phyloP scores from a whole-genome alignment of 768 basidiomycete genomes.

The Fibroporia radiculosa region DNA sequence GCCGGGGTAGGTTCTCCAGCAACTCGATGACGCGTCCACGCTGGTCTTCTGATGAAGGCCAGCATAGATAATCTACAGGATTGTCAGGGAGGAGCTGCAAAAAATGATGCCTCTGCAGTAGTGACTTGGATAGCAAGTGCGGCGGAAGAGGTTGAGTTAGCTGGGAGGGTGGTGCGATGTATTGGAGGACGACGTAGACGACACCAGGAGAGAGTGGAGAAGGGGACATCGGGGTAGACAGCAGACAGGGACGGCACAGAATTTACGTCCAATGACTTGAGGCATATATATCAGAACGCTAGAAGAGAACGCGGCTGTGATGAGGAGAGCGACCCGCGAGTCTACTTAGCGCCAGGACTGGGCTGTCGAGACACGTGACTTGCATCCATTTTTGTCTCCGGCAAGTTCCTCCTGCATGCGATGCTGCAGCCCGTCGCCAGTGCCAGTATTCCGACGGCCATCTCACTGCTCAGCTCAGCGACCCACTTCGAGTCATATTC shows the following conservation, averaged over 20 bases:
- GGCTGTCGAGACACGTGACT: neutral
- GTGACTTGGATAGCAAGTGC: constrained; percentile 50
- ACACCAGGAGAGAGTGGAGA: constrained; percentile 29
- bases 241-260: neutral
- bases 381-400: neutral
- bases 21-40: constrained; percentile 31
- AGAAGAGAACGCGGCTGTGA: neutral
- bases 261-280: neutral
- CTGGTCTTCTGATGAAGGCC: constrained; percentile 42
- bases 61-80: constrained; percentile 52
- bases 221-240: constrained; percentile 24
- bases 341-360: neutral
- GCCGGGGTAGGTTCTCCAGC: constrained; percentile 31
- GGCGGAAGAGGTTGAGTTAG: constrained; percentile 45
- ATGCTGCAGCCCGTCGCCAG: no score
- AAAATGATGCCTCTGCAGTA: constrained; percentile 59
- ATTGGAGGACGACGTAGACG: constrained; percentile 44
- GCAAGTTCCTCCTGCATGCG: no score
- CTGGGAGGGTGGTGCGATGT: constrained; percentile 46
- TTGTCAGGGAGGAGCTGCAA: constrained; percentile 45
- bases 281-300: neutral
- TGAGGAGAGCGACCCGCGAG: neutral
- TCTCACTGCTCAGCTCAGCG: no score
- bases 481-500: no score
- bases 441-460: no score